Percentiles rank a stretch among this genome's conserved stretches.
Evolutionary conservation across 495 filamentous ascomycete species (phyloP).

Genomic region (Massariosphaeria phaeospora): DNA sequence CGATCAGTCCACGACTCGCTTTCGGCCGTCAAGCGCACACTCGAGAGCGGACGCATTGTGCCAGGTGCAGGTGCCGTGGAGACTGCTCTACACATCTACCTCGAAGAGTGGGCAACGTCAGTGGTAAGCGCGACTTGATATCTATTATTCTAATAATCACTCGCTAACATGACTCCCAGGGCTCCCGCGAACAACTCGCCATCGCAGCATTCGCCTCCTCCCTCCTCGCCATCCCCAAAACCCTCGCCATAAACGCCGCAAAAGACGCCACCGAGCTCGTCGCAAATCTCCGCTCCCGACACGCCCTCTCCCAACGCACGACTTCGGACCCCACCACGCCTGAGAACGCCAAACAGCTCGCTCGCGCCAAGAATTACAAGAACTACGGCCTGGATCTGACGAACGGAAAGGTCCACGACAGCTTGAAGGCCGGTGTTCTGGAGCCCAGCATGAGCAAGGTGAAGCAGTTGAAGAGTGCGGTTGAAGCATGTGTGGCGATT

Average conservation of each 20-base stretch:
- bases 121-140: slow-evolving; percentile 54
- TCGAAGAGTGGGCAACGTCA: slow-evolving; percentile 98
- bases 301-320: slow-evolving; percentile 88
- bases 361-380: slow-evolving; percentile 93
- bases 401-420: slow-evolving; percentile 87
- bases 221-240: slow-evolving; percentile 92
- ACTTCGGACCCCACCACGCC: slow-evolving; percentile 53
- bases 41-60: slow-evolving; percentile 95
- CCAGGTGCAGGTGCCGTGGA: slow-evolving; percentile 95
- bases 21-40: slow-evolving; percentile 91
- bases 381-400: slow-evolving; percentile 93
- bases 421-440: slow-evolving; percentile 88
- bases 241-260: slow-evolving; percentile 92
- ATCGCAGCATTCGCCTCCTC: slow-evolving; percentile 96
- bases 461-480: slow-evolving; percentile 94
- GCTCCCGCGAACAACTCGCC: slow-evolving; percentile 93
- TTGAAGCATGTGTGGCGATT: slow-evolving; percentile 97
- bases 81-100: slow-evolving; percentile 97
- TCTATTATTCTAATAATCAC: not conserved
- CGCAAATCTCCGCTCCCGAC: slow-evolving; percentile 88
- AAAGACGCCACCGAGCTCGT: slow-evolving; percentile 94
- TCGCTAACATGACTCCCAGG: slow-evolving; percentile 43
- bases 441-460: slow-evolving; percentile 99
- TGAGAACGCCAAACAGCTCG: slow-evolving; percentile 78
- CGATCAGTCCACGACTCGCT: slow-evolving; percentile 95